These are phyloP conservation scores for Chytriomyces confervae DNA, from an alignment of 192 early-diverging fungal species.

Conservation along the genomic window DNA sequence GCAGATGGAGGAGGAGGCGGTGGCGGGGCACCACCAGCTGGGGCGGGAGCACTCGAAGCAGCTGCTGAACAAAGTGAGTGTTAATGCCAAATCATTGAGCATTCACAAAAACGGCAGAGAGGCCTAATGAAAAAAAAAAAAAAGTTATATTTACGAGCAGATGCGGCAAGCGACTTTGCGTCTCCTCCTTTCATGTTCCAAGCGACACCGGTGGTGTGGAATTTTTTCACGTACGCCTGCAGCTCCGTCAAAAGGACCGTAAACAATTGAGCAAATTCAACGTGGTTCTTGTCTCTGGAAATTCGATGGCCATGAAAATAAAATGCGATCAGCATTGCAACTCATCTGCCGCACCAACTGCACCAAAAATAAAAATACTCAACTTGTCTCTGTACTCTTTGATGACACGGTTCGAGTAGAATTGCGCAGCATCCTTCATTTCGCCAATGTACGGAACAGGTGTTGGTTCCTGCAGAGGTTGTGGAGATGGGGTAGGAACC, in stretches of 20 bases:
- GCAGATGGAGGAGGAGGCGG: constrained; percentile 45
- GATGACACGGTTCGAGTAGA: constrained; percentile 88
- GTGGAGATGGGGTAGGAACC: not conserved
- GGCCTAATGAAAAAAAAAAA: constrained; percentile 5
- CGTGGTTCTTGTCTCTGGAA: constrained; percentile 59
- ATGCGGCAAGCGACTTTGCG: constrained; percentile 40
- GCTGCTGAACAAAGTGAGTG: constrained; percentile 35
- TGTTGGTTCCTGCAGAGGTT: constrained; percentile 69
- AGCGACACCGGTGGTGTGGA: constrained; percentile 84
- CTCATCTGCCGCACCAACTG: constrained; percentile 15
- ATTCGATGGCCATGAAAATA: not conserved
- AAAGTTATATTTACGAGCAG: not conserved
- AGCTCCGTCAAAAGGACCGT: constrained; percentile 74
- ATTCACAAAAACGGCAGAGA: not conserved
- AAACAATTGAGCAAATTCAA: constrained; percentile 84
- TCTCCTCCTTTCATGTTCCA: constrained; percentile 90
- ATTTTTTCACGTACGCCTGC: constrained; percentile 85
- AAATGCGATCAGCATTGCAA: too few relatives aligned
- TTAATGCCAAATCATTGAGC: not conserved
- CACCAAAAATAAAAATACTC: not conserved
- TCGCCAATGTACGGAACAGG: constrained; percentile 88
- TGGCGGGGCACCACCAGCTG: constrained; percentile 18
- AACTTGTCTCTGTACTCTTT: constrained; percentile 90
- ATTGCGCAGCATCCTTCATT: constrained; percentile 90
- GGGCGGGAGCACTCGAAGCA: constrained; percentile 49